A percentile compares a stretch with the other conserved stretches of the same genome.
Conservation (phyloP, 2,329 filamentous ascomycete species). For the Exophiala viscosa region DNA sequence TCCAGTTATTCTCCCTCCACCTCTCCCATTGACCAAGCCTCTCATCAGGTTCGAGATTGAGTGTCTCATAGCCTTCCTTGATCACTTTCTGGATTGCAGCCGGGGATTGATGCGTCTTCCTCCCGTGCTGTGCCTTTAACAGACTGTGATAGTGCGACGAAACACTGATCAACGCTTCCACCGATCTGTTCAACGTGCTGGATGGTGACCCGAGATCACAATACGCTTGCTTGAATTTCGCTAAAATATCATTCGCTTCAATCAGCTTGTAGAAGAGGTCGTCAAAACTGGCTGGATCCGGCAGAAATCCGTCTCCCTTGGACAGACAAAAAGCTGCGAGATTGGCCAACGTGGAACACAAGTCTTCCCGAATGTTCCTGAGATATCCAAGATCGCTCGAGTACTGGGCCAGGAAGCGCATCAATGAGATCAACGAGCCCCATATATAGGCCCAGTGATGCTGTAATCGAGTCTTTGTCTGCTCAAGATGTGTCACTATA, state of each 20-base stretch:
- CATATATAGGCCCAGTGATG: slow-evolving; percentile 98
- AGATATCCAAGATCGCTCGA: slow-evolving; percentile 63
- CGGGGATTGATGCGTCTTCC: slow-evolving; percentile 67
- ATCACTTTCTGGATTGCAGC: slow-evolving; percentile 82
- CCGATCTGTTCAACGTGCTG: slow-evolving; percentile 56
- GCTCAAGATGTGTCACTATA: slow-evolving; percentile 77
- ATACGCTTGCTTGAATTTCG: slow-evolving; percentile 73
- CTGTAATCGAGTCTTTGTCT: slow-evolving; percentile 71
- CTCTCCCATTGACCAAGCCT: slow-evolving; percentile 80
- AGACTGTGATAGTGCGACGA: slow-evolving; percentile 83
- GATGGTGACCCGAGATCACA: slow-evolving; percentile 16
- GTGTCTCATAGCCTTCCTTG: slow-evolving; percentile 91
- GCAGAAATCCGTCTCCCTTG: slow-evolving; percentile 84
- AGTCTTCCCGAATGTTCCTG: slow-evolving; percentile 60
- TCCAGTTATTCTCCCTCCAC: slow-evolving; percentile 75
- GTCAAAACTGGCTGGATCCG: slow-evolving; percentile 81
- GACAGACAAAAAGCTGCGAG: slow-evolving; percentile 81
- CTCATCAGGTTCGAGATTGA: slow-evolving; percentile 85
- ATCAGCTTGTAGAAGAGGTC: slow-evolving; percentile 98
- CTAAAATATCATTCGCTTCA: slow-evolving; percentile 70
- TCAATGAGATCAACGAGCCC: slow-evolving; percentile 78
- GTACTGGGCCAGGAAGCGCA: slow-evolving; percentile 88
- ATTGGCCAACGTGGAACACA: slow-evolving; percentile 76
- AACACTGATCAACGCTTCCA: slow-evolving; percentile 74
- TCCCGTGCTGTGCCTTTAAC: slow-evolving; percentile 51